Evolutionary conservation across 805 yeast genomes (phyloP), one percentile per base, ranked within the genome.

Genomic region (Diddensiella santjacobensis): DNA sequence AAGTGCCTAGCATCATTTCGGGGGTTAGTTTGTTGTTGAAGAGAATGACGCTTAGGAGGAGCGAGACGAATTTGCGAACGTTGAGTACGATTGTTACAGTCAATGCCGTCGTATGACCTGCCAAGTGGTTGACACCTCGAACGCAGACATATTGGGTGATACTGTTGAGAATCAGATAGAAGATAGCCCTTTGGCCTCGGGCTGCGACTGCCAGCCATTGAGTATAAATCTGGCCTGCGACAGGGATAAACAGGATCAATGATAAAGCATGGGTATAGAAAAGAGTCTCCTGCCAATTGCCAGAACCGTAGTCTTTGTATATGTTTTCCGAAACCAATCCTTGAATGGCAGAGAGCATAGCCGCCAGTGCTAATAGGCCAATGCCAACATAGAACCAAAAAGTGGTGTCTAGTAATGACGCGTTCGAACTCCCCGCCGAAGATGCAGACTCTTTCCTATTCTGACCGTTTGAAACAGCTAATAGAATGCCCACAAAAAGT

Each of bases 51-150:
- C 87, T 81, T 19, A 85, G 54, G 30, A 79, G 44, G 50, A 86
- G 65, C 48, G 87, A 80, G 6, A 74, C 62, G 50, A 84, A 77
- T 62, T 84, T 82, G 42, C 93, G 71, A 8, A 83, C 62, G 30
- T 81, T 69, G 22, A 84, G 67, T 0, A 81, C 76, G 10, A 85
- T 76, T 0, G 81, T 74, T 2, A 84, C 76, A 0, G 87, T 80
- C 38, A 85, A 61, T 0, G 90, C 83, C n/a, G 77, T 70, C 1
- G 82, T 72, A 4, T 62, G 62, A 17, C 83, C 78, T 0, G 82
- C 79, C 20, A 85, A 66, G 57, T 70, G 70, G 58, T 81, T 83
- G 10, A 84, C 91, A 3, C 91, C 89, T 10, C 77, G 65, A 1
- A 82, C 78, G 59, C 95, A 85, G 2, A 79, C 44, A 54, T 75